These are phyloP conservation scores for Vitis amurensis DNA, from an alignment of 164 flowering plant species.

Conservation along the genomic window DNA sequence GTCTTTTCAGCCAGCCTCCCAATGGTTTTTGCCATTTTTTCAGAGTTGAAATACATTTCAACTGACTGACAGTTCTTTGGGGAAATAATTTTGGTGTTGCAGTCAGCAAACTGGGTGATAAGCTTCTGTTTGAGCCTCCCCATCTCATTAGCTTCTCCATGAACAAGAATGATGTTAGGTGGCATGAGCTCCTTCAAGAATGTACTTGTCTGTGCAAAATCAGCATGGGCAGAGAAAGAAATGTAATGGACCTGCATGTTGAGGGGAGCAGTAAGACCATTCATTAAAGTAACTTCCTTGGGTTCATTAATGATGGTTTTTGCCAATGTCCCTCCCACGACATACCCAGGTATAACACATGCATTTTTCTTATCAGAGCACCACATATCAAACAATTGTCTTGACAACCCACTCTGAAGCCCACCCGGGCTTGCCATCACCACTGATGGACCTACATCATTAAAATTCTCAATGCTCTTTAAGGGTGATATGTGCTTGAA, in stretches of 20 bases:
- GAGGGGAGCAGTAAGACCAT: too few relatives aligned
- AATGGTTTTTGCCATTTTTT: constrained; percentile 92
- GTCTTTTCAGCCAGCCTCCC: constrained; percentile 84
- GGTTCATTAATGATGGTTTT: constrained; percentile 91
- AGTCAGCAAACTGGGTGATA: constrained; percentile 60
- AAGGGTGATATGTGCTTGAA: constrained; percentile 84
- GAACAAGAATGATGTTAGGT: constrained; percentile 54
- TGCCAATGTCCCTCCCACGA: constrained; percentile 89
- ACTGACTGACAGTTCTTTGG: constrained; percentile 99
- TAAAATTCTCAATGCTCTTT: constrained; percentile 80
- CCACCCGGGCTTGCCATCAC: constrained; percentile 98
- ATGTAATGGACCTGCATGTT: too few relatives aligned
- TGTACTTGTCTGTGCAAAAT: too few relatives aligned
- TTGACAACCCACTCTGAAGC: constrained; percentile 88
- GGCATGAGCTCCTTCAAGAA: too few relatives aligned
- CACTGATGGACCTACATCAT: constrained; percentile 91
- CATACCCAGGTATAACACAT: constrained; percentile 92
- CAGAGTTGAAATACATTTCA: constrained; percentile 89
- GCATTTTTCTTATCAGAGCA: constrained; percentile 92
- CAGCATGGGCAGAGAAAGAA: too few relatives aligned
- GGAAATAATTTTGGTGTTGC: constrained; percentile 73
- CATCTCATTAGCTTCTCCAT: constrained; percentile 95
- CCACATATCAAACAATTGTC: constrained; percentile 95
- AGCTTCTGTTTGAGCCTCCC: constrained; percentile 93
- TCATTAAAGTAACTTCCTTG: constrained; percentile 16